Evolutionary conservation across 2,329 filamentous ascomycete genomes (phyloP).

Genomic region (Pseudogymnoascus sp.): DNA sequence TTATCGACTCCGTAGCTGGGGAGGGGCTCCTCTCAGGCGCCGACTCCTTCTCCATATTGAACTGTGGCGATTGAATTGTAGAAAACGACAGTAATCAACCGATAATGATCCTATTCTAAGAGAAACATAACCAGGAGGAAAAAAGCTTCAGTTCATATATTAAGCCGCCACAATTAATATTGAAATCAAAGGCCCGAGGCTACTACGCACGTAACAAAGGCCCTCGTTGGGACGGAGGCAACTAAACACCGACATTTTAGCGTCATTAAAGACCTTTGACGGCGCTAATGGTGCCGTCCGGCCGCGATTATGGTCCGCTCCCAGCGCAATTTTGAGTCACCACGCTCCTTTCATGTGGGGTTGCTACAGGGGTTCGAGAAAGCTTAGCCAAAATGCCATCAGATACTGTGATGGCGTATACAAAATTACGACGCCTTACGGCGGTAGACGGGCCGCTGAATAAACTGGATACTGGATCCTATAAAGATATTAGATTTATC

Average conservation of each 20-base stretch:
- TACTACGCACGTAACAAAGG: not conserved
- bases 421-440: not conserved
- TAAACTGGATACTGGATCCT: not conserved
- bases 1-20: not conserved
- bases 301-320: not conserved
- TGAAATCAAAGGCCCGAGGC: not conserved
- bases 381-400: not conserved
- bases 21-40: not conserved
- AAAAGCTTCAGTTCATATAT: not conserved
- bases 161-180: not conserved
- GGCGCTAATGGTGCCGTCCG: not conserved
- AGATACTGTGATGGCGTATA: not conserved
- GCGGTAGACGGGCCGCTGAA: not conserved
- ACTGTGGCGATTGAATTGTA: not conserved
- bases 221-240: not conserved
- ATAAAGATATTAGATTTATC: not conserved
- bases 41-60: not conserved
- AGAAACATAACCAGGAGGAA: not conserved
- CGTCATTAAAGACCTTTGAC: not conserved
- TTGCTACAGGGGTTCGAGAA: not conserved
- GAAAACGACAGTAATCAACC: too few species aligned
- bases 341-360: not conserved
- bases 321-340: not conserved
- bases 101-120: not conserved
- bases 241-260: conserved; percentile 1